Conservation (phyloP, 2,329 filamentous ascomycete genomes). For the Beauveria brongniartii region DNA sequence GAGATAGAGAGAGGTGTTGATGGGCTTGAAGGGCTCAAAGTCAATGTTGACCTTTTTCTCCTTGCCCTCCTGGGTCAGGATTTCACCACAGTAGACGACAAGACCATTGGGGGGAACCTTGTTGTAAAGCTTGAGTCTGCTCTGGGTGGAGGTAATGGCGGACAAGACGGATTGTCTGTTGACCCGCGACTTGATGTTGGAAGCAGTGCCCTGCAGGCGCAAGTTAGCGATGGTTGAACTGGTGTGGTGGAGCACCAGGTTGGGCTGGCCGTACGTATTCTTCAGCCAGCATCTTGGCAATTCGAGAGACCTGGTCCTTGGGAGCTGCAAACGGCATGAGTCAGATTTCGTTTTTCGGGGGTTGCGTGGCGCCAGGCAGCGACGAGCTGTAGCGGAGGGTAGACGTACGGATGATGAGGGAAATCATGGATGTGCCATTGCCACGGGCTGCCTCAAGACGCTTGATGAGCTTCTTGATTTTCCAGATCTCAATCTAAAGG, state of each 20-base stretch:
- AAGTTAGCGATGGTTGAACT: slow-evolving; percentile 7
- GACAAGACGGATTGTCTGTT: slow-evolving; percentile 97
- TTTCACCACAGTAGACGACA: slow-evolving; percentile 99
- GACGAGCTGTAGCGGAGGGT: not conserved
- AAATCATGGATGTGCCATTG: slow-evolving; percentile 99
- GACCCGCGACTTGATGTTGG: slow-evolving; percentile 99
- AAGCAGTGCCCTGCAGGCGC: slow-evolving; percentile 74
- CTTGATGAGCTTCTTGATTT: slow-evolving; percentile 99
- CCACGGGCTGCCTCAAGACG: slow-evolving; percentile 92
- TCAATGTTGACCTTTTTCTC: slow-evolving; percentile 99
- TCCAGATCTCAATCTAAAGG: slow-evolving; percentile 68
- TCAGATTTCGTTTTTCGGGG: not conserved
- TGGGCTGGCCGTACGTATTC: slow-evolving; percentile 66
- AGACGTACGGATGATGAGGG: slow-evolving; percentile 86
- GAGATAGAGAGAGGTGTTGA: slow-evolving; percentile 98
- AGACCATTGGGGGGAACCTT: slow-evolving; percentile 97
- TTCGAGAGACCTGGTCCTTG: slow-evolving; percentile 94
- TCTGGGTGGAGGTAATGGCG: slow-evolving; percentile 97
- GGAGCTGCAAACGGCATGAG: slow-evolving; percentile 51
- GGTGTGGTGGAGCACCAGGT: not conserved
- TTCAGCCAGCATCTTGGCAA: slow-evolving; percentile 99
- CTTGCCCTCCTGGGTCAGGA: slow-evolving; percentile 96
- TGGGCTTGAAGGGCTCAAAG: slow-evolving; percentile 99
- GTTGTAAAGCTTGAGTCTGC: slow-evolving; percentile 97
- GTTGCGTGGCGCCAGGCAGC: not conserved